A percentile compares a stretch with the other conserved stretches of the same genome.
Evolutionary conservation across 2,329 filamentous ascomycete genomes (phyloP).

Genomic region (Ophiostoma ulmi): DNA sequence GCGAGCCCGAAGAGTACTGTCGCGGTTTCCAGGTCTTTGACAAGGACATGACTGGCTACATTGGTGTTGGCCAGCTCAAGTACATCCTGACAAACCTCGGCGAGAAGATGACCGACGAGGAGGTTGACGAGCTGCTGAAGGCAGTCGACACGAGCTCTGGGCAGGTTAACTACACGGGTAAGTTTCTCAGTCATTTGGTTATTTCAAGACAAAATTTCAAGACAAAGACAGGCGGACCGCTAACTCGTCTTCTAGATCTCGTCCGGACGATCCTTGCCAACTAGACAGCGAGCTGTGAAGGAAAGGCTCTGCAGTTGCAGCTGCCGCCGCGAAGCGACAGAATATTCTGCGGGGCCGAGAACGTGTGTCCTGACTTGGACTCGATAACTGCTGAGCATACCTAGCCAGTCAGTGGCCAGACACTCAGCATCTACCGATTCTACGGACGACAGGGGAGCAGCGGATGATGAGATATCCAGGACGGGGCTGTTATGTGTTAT

Average conservation of each 20-base stretch:
- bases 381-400: not conserved
- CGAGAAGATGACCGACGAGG: slow-evolving; percentile 98
- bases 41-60: slow-evolving; percentile 97
- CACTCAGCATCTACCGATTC: not conserved
- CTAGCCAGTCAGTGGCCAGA: not conserved
- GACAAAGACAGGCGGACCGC: not conserved
- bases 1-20: slow-evolving; percentile 97
- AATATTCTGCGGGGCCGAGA: not conserved
- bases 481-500: slow-evolving; percentile 11
- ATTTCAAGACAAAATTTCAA: not conserved
- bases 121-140: slow-evolving; percentile 98
- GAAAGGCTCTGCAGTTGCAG: not conserved
- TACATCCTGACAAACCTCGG: slow-evolving; percentile 97
- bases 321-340: not conserved
- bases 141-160: slow-evolving; percentile 92
- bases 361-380: not conserved
- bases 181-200: slow-evolving; percentile 32
- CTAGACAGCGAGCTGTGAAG: slow-evolving; percentile 40
- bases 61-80: slow-evolving; percentile 93
- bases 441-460: not conserved
- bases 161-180: slow-evolving; percentile 96
- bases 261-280: slow-evolving; percentile 84
- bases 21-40: slow-evolving; percentile 99
- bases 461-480: not conserved
- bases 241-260: slow-evolving; percentile 52